Conservation (phyloP, 2,329 filamentous ascomycete genomes). For the Neoscytalidium dimidiatum region DNA sequence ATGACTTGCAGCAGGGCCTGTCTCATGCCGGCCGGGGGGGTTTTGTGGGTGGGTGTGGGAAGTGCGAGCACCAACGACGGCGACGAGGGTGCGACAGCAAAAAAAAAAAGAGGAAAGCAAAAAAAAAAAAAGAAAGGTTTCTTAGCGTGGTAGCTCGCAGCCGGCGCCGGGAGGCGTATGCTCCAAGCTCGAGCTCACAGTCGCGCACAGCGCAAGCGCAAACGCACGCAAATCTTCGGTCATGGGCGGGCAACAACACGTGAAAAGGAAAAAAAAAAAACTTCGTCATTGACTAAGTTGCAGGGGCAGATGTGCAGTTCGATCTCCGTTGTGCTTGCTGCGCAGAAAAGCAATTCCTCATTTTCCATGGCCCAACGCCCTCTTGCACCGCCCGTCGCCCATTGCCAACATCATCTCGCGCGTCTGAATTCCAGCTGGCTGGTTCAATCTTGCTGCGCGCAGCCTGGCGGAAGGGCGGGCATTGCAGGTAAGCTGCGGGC, state of each 20-base stretch:
- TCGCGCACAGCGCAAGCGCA: neutral
- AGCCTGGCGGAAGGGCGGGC: conserved; percentile 9
- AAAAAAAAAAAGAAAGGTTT: conserved; percentile 1
- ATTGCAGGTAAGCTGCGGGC: neutral
- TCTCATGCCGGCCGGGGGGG: conserved; percentile 5
- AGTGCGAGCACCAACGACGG: neutral
- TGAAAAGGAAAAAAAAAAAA: neutral
- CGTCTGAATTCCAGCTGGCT: neutral
- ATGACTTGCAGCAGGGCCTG: conserved; percentile 19
- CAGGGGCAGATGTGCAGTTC: conserved; percentile 18
- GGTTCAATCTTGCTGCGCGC: conserved; percentile 15
- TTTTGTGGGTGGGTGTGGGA: neutral
- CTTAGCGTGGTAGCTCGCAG: neutral
- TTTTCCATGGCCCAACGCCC: neutral
- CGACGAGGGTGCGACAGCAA: conserved; percentile 4
- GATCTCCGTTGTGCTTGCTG: conserved; percentile 7
- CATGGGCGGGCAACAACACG: neutral
- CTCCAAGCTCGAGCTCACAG: neutral
- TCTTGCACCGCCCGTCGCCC: conserved; percentile 4
- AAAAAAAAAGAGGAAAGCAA: neutral
- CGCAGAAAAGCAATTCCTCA: conserved; percentile 9
- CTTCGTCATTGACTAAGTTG: conserved; percentile 9
- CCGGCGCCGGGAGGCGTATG: neutral
- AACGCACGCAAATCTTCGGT: neutral
- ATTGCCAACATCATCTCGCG: conserved; percentile 12